Evolutionary conservation across 139 green algal genomes (phyloP), one percentile per base, ranked within the genome.

Genomic region (Picochlorum sp.): DNA sequence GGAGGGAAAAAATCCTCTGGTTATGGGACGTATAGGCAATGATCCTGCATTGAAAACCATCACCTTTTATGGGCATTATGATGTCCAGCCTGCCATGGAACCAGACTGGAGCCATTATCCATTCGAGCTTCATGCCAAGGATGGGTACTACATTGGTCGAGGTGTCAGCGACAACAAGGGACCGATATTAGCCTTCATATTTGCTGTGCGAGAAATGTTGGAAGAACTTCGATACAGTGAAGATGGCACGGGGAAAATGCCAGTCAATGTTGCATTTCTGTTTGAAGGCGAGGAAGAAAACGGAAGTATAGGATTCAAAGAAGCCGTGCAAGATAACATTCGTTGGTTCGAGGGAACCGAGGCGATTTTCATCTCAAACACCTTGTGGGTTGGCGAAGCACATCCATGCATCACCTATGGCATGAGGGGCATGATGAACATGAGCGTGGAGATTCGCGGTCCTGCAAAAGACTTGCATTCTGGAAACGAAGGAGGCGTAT

Each of bases 391-490:
- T 56, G 89, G 89, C 8, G 92, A 98, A 74, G 73, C 76, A 38
- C 54, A 83, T 68, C 92, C 92, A 3, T 98, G 92, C 82, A 71
- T 98, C n/a, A 97, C 88, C 1, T 96, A 95, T 72, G 92, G 92
- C 74, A 97, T 96, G 90, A 66, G 86, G 10, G 85, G 87, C 52
- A 90, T 91, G 78, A 88, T 91, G 26, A 67, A 45, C 16, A 15
- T 61, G 10, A 37, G 49, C 37, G 49, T 50, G n/a, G 61, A 66
- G 41, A 32, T 95, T 64, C 50, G 62, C 13, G 91, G 91, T 7
- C 86, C 90, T 2, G 49, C 77, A 15, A 79, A 84, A 6, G 90
- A 98, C 72, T 65, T 98, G 45, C 92, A 98, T 81, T 88, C 73
- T 44, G 92, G 92, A 71, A 96, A 96, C 61, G 89, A 98, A 54